Evolutionary conservation across 2,329 filamentous ascomycete species (phyloP).

Genomic region (Fusarium sp.): DNA sequence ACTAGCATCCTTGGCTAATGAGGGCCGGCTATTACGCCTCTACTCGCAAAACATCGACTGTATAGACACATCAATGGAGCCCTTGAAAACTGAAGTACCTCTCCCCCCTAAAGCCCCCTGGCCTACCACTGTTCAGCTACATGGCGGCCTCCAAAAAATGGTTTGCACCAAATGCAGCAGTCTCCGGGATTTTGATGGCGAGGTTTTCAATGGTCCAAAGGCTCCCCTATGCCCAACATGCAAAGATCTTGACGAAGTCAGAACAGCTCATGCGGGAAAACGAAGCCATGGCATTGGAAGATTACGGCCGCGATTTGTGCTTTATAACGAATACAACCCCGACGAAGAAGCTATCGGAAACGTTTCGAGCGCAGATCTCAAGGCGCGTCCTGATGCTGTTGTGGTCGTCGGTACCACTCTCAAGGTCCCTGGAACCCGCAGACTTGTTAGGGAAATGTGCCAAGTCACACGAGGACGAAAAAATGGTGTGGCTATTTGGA

Average conservation of each 20-base stretch:
- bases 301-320: conserved; percentile 89
- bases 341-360: conserved; percentile 96
- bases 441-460: conserved; percentile 92
- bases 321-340: conserved; percentile 97
- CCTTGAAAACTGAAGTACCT: conserved; percentile 83
- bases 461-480: conserved; percentile 83
- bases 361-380: conserved; percentile 86
- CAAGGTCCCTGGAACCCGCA: conserved; percentile 91
- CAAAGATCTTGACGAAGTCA: conserved; percentile 77
- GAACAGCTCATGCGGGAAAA: conserved; percentile 81
- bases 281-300: conserved; percentile 93
- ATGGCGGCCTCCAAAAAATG: conserved; percentile 95
- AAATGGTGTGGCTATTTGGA: conserved; percentile 91
- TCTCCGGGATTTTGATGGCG: conserved; percentile 79
- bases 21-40: conserved; percentile 86
- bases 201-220: conserved; percentile 84
- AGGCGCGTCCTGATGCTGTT: conserved; percentile 87
- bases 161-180: conserved; percentile 92
- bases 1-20: conserved; percentile 87
- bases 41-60: conserved; percentile 99
- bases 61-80: conserved; percentile 85
- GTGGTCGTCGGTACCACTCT: conserved; percentile 95
- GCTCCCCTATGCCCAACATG: conserved; percentile 84
- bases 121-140: conserved; percentile 92
- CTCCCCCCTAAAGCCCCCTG: conserved; percentile 87